Percentiles rank a stretch among this genome's conserved stretches.
Conservation (phyloP, 2,329 filamentous ascomycete genomes). For the Fusarium siculi region DNA sequence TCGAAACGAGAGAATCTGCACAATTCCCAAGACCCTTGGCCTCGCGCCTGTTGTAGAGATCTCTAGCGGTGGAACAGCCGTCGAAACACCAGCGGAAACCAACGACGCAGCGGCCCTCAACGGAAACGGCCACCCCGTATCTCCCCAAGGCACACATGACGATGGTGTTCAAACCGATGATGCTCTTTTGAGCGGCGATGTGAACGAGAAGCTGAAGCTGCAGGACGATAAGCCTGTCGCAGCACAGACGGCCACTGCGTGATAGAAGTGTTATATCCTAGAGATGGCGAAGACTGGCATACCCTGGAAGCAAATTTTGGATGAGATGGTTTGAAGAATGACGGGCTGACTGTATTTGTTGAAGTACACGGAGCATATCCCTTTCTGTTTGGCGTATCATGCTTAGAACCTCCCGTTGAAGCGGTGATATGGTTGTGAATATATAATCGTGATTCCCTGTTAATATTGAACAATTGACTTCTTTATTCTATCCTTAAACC, state of each 20-base stretch:
- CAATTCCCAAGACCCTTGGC: slow-evolving; percentile 56
- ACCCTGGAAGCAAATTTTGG: slow-evolving; percentile 15
- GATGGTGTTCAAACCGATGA: slow-evolving; percentile 46
- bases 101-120: neutral
- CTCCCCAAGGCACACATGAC: slow-evolving; percentile 45
- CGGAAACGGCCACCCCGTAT: slow-evolving; percentile 8
- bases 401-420: slow-evolving; percentile 10
- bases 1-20: slow-evolving; percentile 61
- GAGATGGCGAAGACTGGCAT: slow-evolving; percentile 25
- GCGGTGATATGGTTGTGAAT: slow-evolving; percentile 8
- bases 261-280: slow-evolving; percentile 16
- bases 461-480: neutral
- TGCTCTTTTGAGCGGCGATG: slow-evolving; percentile 42
- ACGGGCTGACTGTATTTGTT: neutral
- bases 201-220: slow-evolving; percentile 49
- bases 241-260: slow-evolving; percentile 22
- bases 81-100: neutral
- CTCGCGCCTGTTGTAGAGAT: slow-evolving; percentile 16
- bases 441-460: slow-evolving; percentile 15
- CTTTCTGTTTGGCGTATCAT: slow-evolving; percentile 12
- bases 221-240: slow-evolving; percentile 34
- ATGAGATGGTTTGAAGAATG: neutral
- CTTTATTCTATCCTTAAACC: neutral
- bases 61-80: neutral
- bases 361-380: slow-evolving; percentile 15